Conservation (phyloP, 2,329 filamentous ascomycete genomes). For the Trichoderma sp. region DNA sequence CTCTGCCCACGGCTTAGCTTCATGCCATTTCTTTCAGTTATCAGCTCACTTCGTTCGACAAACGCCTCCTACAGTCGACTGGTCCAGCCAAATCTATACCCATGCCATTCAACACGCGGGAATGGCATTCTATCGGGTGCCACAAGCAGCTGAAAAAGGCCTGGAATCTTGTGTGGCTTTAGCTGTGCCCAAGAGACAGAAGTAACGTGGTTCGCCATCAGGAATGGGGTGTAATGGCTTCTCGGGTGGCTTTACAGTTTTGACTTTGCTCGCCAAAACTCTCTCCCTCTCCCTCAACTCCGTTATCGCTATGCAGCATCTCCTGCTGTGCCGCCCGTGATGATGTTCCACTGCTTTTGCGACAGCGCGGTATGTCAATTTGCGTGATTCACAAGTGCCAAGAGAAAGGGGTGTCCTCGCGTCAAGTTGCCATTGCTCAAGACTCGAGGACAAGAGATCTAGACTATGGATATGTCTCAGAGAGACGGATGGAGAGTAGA, state of each 20-base stretch:
- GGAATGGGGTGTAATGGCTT: not conserved
- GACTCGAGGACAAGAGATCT: not conserved
- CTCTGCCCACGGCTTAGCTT: not conserved
- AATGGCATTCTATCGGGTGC: not conserved
- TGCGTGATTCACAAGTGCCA: slow-evolving; percentile 7
- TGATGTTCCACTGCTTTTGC: not conserved
- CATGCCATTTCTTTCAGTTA: not conserved
- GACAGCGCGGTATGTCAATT: not conserved
- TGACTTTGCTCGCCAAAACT: slow-evolving; percentile 1
- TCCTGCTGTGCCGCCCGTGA: not conserved
- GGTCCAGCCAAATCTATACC: not conserved
- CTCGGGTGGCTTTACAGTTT: slow-evolving; percentile 9
- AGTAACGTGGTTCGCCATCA: not conserved
- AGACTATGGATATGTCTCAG: slow-evolving; percentile 2
- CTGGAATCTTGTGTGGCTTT: not conserved
- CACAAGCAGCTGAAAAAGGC: not conserved
- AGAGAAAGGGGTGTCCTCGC: not conserved
- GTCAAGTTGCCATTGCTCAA: slow-evolving; percentile 7
- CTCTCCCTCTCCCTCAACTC: not conserved
- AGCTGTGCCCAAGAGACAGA: not conserved
- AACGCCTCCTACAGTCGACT: not conserved
- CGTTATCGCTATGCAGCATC: slow-evolving; percentile 11
- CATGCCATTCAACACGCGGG: not conserved
- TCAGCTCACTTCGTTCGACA: not conserved
- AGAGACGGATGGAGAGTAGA: not conserved